A percentile compares a stretch with the other conserved stretches of the same genome.
Conservation (phyloP, 2,329 filamentous ascomycete species). For the Microdochium paspali region DNA sequence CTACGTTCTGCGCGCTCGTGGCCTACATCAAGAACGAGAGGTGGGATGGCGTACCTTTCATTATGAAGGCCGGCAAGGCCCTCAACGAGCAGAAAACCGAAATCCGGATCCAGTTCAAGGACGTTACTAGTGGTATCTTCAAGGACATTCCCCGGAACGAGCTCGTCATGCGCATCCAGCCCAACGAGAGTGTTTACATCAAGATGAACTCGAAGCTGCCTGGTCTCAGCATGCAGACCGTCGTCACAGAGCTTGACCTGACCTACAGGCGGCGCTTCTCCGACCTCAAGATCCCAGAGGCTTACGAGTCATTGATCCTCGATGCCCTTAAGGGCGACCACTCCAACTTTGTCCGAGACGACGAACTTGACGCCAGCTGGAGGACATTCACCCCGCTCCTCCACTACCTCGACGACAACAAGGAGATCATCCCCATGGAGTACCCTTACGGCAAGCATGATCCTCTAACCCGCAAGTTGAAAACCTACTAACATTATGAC, state of each 20-base stretch:
- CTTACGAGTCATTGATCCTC: slow-evolving; percentile 94
- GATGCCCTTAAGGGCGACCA: slow-evolving; percentile 98
- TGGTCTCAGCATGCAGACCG: slow-evolving; percentile 97
- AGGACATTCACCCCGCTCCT: slow-evolving; percentile 95
- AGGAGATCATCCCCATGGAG: slow-evolving; percentile 99
- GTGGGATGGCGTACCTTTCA: slow-evolving; percentile 98
- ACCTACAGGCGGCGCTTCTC: slow-evolving; percentile 98
- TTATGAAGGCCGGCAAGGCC: slow-evolving; percentile 97
- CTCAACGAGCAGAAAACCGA: slow-evolving; percentile 99
- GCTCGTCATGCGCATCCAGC: slow-evolving; percentile 97
- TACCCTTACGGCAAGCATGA: slow-evolving; percentile 84
- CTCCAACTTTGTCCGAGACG: slow-evolving; percentile 97
- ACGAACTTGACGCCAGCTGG: slow-evolving; percentile 96
- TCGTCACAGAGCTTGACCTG: slow-evolving; percentile 94
- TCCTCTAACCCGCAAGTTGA: neutral
- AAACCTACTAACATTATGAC: slow-evolving; percentile 11
- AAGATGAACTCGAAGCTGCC: slow-evolving; percentile 99
- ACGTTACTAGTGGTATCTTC: slow-evolving; percentile 98
- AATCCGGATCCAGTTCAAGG: slow-evolving; percentile 98
- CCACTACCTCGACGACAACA: slow-evolving; percentile 98
- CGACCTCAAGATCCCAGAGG: slow-evolving; percentile 97
- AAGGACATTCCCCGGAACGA: slow-evolving; percentile 99
- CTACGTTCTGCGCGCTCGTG: slow-evolving; percentile 94
- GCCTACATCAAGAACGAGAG: slow-evolving; percentile 99
- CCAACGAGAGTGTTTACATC: slow-evolving; percentile 98